These are phyloP conservation scores for Pestalotiopsis sp. DNA, from an alignment of 2,329 filamentous ascomycete species.

Conservation along the genomic window DNA sequence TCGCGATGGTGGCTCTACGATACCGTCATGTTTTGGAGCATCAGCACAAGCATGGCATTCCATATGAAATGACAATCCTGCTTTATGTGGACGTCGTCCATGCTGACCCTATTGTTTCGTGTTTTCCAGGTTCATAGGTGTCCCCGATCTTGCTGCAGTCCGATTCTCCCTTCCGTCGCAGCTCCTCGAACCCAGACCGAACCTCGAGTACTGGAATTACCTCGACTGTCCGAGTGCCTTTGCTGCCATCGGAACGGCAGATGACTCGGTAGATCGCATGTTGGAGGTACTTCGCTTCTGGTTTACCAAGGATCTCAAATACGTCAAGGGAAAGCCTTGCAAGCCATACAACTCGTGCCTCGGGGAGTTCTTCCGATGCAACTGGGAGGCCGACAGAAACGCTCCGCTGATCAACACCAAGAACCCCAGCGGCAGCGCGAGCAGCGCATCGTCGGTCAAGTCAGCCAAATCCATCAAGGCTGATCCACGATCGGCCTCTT, in stretches of 20 bases:
- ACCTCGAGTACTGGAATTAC: conserved; percentile 99
- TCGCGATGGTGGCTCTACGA: not conserved
- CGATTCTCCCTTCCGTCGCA: conserved; percentile 96
- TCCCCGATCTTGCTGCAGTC: conserved; percentile 91
- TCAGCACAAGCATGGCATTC: not conserved
- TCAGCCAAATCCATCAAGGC: conserved; percentile 48
- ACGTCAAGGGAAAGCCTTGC: conserved; percentile 96
- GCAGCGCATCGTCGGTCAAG: conserved; percentile 51
- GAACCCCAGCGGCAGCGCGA: conserved; percentile 36
- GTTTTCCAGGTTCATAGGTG: conserved; percentile 80
- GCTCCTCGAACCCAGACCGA: conserved; percentile 92
- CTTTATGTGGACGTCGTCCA: not conserved
- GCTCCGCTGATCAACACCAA: conserved; percentile 65
- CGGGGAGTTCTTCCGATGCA: conserved; percentile 97
- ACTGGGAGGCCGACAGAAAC: conserved; percentile 89
- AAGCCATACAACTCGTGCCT: conserved; percentile 98
- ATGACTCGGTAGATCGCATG: conserved; percentile 91
- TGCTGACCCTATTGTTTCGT: not conserved
- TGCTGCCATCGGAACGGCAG: conserved; percentile 78
- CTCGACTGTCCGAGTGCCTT: conserved; percentile 94
- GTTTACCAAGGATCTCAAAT: conserved; percentile 99
- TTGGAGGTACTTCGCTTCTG: conserved; percentile 93
- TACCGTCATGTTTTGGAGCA: not conserved
- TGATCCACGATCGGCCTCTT: conserved; percentile 48
- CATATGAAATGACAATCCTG: not conserved